These are phyloP conservation scores for Ustilaginoidea virens DNA, from an alignment of 2,329 filamentous ascomycete species.

Conservation along the genomic window DNA sequence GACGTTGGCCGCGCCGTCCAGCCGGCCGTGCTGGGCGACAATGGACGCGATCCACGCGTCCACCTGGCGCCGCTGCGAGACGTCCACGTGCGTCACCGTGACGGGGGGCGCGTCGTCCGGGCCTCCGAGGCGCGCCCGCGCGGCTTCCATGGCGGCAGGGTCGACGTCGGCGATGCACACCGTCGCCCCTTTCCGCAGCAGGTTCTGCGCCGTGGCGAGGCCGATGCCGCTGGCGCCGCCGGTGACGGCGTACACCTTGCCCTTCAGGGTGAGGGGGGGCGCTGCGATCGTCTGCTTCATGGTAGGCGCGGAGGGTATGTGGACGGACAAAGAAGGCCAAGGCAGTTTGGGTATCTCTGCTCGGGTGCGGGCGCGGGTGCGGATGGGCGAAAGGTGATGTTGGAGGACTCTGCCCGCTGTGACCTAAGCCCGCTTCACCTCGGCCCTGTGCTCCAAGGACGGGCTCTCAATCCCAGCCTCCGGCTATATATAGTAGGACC, in stretches of 20 bases:
- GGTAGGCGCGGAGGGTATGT: too few species aligned
- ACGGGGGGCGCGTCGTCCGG: conserved; percentile 12
- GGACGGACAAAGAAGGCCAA: too few species aligned
- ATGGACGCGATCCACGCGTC: conserved; percentile 31
- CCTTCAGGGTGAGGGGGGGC: too few species aligned
- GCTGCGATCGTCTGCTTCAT: too few species aligned
- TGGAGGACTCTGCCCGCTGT: too few species aligned
- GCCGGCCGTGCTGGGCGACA: conserved; percentile 28
- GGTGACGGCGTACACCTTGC: conserved; percentile 16
- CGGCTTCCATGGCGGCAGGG: conserved; percentile 14
- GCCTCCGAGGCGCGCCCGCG: conserved; percentile 15
- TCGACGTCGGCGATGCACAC: conserved; percentile 23
- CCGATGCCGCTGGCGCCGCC: conserved; percentile 24
- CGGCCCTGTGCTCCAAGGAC: too few species aligned
- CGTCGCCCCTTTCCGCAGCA: conserved; percentile 19
- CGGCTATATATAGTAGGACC: too few species aligned
- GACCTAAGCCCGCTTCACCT: too few species aligned
- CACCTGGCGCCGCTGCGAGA: conserved; percentile 29
- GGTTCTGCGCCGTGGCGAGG: conserved; percentile 22
- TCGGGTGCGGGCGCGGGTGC: too few species aligned
- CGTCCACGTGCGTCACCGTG: conserved; percentile 25
- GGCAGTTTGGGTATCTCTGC: too few species aligned
- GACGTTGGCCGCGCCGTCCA: conserved; percentile 37
- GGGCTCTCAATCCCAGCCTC: too few species aligned
- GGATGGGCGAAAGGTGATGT: too few species aligned